Base-by-base conservation (phyloP, 768 basidiomycete genomes). In the Auriculariales sp. region DNA sequence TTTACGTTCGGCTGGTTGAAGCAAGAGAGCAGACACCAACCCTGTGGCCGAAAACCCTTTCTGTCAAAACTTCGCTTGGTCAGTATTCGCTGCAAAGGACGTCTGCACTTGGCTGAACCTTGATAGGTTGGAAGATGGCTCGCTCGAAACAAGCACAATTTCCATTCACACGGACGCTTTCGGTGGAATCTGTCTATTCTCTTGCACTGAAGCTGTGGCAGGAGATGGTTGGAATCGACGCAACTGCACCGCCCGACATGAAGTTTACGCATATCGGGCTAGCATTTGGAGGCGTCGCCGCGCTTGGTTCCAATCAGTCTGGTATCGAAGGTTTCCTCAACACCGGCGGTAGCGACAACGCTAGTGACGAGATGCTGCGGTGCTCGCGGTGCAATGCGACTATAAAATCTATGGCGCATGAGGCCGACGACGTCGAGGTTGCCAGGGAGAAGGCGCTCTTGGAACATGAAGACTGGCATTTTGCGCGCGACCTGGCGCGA, bases 11-110 rank as follows among this genome's bases (percentile, higher is more conserved):
- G 45, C 69, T 99, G 29, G 79, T 77, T 29, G 90, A 97, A 51
- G 87, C 86, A 1, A 70, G 95, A 2, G 74, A 83, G 52, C 64
- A 67, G 1, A 74, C 75, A 12, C 79, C 85, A 0, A 81, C 81
- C 35, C 58, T 89, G 6, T 94, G 94, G 95, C 95, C 95, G 0
- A 98, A 89, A 64, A 85, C 86, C 0, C 69, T 99, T 39, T 89
- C 84, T 15, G 65, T 99, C 28, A 78, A 82, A 55, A 74, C 79
- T 27, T 71, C 85, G 27, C 80, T 82, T 70, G 83, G 90, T 76
- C 49, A 52, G 60, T 51, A 31, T 22, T 33, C 28, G 14, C 31
- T 25, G 45, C 9, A 31, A 25, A 34, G 27, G 29, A 32, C 39
- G 24, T 31, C 31, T 33, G 31, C 30, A 24, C n/a, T 51, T 12